Evolutionary conservation across 139 green algal genomes (phyloP).

Genomic region (Penium margaritaceum): DNA sequence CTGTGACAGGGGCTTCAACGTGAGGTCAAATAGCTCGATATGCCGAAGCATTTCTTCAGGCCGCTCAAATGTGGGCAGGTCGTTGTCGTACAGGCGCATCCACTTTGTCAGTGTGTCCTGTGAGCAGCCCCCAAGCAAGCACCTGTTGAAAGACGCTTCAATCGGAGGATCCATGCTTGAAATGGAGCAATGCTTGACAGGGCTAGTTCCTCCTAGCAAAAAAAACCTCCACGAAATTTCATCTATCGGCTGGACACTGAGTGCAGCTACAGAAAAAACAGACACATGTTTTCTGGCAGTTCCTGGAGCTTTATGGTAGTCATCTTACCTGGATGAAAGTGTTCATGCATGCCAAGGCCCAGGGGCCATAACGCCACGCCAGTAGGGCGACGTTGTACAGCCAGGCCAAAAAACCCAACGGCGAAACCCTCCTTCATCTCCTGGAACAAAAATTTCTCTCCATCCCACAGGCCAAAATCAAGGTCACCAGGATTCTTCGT

Average conservation of each 20-base stretch:
- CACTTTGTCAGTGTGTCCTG: constrained; percentile 10
- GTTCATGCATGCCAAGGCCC: background rate
- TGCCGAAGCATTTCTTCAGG: constrained; percentile 15
- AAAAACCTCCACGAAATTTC: no score
- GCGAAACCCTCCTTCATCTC: background rate
- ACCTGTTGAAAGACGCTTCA: no score
- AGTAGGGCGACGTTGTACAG: background rate
- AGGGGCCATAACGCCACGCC: background rate
- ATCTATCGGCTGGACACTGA: no score
- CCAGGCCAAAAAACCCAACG: background rate
- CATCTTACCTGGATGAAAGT: no score
- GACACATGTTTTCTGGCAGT: no score
- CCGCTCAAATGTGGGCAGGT: background rate
- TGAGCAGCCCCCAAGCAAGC: no score
- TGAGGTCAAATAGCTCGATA: constrained; percentile 28
- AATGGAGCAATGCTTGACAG: no score
- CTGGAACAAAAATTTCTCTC: constrained; percentile 19
- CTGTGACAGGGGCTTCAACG: constrained; percentile 7
- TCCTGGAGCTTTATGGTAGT: no score
- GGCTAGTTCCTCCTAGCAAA: no score
- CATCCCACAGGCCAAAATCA: constrained; percentile 20
- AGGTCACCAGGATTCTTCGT: background rate
- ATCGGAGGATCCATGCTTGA: no score
- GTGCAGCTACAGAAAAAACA: no score
- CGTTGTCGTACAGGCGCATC: constrained; percentile 24